Percentiles rank a stretch among this genome's conserved stretches.
Conservation (phyloP, 192 early-diverging fungal species). For the Cladochytrium replicatum region DNA sequence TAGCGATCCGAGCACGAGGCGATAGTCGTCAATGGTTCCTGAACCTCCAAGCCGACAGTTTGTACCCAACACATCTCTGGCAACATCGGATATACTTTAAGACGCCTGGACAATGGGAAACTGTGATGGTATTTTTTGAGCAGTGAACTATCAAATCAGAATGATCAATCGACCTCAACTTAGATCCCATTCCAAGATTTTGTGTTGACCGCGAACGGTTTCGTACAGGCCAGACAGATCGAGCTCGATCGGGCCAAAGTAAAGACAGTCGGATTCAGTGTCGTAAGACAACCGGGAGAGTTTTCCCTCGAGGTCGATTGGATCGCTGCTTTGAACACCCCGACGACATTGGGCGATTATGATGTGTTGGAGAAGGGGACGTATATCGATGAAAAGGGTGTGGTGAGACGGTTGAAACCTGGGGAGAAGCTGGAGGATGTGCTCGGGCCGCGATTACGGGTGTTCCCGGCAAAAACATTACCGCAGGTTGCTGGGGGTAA, state of each 20-base stretch:
- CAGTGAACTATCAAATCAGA: background rate
- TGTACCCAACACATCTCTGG: slow-evolving; percentile 77
- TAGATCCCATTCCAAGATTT: slow-evolving; percentile 91
- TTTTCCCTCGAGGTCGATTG: slow-evolving; percentile 84
- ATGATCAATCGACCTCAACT: background rate
- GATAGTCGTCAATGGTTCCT: slow-evolving; percentile 86
- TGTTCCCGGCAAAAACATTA: too few relatives aligned
- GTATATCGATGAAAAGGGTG: slow-evolving; percentile 1
- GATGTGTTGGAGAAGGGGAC: slow-evolving; percentile 40
- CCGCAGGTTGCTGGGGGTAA: too few relatives aligned
- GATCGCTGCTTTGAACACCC: slow-evolving; percentile 80
- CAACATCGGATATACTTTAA: slow-evolving; percentile 86
- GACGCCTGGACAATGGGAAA: slow-evolving; percentile 87
- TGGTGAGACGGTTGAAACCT: background rate
- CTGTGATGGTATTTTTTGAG: slow-evolving; percentile 52
- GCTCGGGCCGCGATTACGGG: too few relatives aligned
- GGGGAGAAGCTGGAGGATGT: background rate
- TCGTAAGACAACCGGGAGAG: slow-evolving; percentile 72
- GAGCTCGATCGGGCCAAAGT: slow-evolving; percentile 76
- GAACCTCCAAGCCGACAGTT: slow-evolving; percentile 78
- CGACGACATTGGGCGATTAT: slow-evolving; percentile 62
- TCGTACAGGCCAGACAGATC: slow-evolving; percentile 75
- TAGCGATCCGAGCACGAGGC: slow-evolving; percentile 68
- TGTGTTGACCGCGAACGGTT: slow-evolving; percentile 80
- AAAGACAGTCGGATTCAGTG: slow-evolving; percentile 81